Percentiles rank a stretch among this genome's conserved stretches.
phyloP scores from a whole-genome alignment of 1,284 basidiomycete genomes.

The Boletellus deceptivus region DNA sequence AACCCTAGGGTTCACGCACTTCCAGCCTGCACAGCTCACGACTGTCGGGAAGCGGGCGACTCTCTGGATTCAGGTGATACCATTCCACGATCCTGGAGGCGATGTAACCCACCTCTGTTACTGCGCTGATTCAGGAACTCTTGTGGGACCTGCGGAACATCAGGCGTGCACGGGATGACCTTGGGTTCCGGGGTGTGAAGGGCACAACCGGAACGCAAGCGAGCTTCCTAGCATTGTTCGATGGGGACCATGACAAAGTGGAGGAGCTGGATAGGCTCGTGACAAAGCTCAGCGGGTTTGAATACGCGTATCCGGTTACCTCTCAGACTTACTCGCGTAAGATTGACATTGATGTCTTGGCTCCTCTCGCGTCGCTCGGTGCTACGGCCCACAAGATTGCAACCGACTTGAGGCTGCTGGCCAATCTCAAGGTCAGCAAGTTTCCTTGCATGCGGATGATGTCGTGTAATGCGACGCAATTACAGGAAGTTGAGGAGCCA shows the following conservation, averaged over 20 bases:
- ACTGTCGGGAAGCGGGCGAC: slow-evolving; percentile 99
- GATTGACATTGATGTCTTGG: slow-evolving; percentile 92
- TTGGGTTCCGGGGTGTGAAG: slow-evolving; percentile 98
- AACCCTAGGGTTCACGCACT: slow-evolving; percentile 97
- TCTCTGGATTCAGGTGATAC: slow-evolving; percentile 85
- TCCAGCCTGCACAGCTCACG: slow-evolving; percentile 97
- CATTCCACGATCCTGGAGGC: slow-evolving; percentile 5
- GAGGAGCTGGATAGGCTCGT: slow-evolving; percentile 88
- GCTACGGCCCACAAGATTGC: slow-evolving; percentile 98
- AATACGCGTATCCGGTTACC: slow-evolving; percentile 95
- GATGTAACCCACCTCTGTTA: neutral
- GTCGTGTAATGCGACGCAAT: slow-evolving; percentile 4
- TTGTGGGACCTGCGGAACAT: slow-evolving; percentile 97
- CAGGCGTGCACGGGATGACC: slow-evolving; percentile 85
- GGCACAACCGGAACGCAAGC: slow-evolving; percentile 99
- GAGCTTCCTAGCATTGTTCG: slow-evolving; percentile 92
- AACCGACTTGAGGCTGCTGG: slow-evolving; percentile 90
- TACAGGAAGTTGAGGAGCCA: slow-evolving; percentile 94
- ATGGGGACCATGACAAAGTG: slow-evolving; percentile 95
- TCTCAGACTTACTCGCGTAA: slow-evolving; percentile 99
- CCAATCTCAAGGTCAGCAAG: slow-evolving; percentile 77
- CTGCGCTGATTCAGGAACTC: slow-evolving; percentile 60
- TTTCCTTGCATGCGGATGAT: neutral
- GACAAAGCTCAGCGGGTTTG: slow-evolving; percentile 89
- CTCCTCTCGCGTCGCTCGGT: slow-evolving; percentile 87